Base-by-base conservation (phyloP, 2,329 filamentous ascomycete genomes). In the Aspergillus phoenicis region DNA sequence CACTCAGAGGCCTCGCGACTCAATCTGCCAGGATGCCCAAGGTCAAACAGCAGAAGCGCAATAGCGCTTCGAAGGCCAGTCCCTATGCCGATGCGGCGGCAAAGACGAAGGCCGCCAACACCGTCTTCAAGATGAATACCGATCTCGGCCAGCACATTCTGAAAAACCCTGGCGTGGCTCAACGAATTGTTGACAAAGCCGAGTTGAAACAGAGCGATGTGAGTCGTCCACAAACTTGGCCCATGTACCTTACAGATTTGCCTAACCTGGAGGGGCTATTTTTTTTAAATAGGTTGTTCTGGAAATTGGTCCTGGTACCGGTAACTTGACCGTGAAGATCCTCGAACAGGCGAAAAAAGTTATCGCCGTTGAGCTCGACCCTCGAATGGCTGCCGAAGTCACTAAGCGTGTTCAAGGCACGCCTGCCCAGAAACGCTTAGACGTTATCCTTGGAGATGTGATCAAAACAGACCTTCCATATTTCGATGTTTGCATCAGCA, bases 91-190 rank as follows among this genome's bases (percentile, higher is more conserved):
- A 78, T 61, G 73, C 78, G 39, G 75, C 78, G 45, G 72, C 78
- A 56, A 85, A 86, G 74, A 72, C 81, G 22, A 76, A 78, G 41
- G 79, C 81, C 5, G 81, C 82, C 45, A 93, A 96, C 81, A 93
- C 91, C 70, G 91, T 97, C 78, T 98, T 98, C 86, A 96, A 96
- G 77, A 96, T 97, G 87, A 97, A 96, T 82, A 95, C 90, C 69
- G 87, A 94, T 76, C 86, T 95, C 67, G 93, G 94, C 70, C 88
- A 91, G 74, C 92, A 98, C 77, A 95, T 99, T 64, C 84, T 98
- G 66, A 97, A 97, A 77, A 96, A 96, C 76, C 91, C 91, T 1
- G 90, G 91, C 71, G 90, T 96, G 52, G 90, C 91, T 4, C 88
- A 91, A 73, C 88, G 62, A 17, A 94, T 95, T 68, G 91, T 94